Conservation (phyloP, 1,139 yeast species). For the Kodamaea suecica region DNA sequence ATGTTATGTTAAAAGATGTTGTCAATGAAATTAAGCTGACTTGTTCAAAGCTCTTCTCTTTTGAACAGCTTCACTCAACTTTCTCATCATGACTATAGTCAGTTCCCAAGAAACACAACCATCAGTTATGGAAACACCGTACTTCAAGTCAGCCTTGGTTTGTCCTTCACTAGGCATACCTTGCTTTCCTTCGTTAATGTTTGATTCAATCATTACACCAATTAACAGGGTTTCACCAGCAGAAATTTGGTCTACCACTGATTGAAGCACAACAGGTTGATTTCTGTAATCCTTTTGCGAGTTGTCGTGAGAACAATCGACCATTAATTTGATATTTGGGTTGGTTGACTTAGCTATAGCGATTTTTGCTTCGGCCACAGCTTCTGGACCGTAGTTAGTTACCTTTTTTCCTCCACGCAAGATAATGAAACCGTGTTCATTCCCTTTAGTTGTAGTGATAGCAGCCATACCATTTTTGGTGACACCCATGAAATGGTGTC, state of each 20-base stretch:
- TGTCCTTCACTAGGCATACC: conserved; percentile 62
- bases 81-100: conserved; percentile 74
- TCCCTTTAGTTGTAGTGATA: conserved; percentile 92
- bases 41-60: conserved; percentile 55
- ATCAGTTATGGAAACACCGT: conserved; percentile 96
- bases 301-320: conserved; percentile 97
- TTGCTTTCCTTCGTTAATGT: conserved; percentile 91
- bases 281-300: conserved; percentile 90
- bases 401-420: conserved; percentile 94
- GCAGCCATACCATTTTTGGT: conserved; percentile 97
- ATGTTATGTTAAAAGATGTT: too few relatives aligned
- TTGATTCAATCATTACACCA: conserved; percentile 96
- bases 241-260: conserved; percentile 78
- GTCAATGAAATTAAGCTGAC: too few relatives aligned
- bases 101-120: conserved; percentile 94
- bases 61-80: conserved; percentile 78
- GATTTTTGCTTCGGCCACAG: conserved; percentile 73
- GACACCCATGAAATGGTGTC: conserved; percentile 96
- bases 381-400: conserved; percentile 82
- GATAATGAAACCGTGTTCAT: conserved; percentile 82
- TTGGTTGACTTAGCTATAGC: conserved; percentile 53
- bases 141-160: conserved; percentile 64
- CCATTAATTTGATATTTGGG: conserved; percentile 75
- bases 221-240: conserved; percentile 75
- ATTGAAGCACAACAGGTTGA: conserved; percentile 83